Conservation (phyloP, 768 basidiomycete species). For the Trametes coccinea region DNA sequence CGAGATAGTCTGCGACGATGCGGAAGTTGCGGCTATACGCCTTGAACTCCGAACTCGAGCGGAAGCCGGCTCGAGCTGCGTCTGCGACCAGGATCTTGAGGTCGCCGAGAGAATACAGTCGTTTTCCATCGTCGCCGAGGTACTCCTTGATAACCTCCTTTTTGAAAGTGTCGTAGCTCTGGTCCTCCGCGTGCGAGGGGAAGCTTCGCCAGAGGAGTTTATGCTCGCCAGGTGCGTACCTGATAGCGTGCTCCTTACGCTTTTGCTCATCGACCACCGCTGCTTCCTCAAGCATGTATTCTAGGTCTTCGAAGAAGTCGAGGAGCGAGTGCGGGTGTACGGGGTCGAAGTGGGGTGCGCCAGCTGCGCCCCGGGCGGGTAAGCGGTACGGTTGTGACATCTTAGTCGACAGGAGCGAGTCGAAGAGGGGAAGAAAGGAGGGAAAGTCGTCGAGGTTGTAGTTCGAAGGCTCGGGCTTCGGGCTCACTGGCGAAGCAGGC, state of each 20-base stretch:
- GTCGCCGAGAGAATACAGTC: constrained; percentile 26
- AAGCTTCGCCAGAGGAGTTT: constrained; percentile 4
- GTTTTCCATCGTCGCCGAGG: too few species aligned
- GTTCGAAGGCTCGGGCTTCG: not conserved
- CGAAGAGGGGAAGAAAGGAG: not conserved
- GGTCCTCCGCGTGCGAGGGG: not conserved
- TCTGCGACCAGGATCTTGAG: constrained; percentile 27
- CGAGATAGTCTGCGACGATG: constrained; percentile 24
- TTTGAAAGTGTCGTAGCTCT: constrained; percentile 27
- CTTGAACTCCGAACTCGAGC: not conserved
- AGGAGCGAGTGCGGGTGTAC: not conserved
- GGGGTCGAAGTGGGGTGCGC: constrained; percentile 13
- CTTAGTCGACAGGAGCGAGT: not conserved
- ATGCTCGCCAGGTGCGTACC: constrained; percentile 3
- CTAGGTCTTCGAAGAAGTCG: constrained; percentile 19
- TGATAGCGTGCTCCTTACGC: constrained; percentile 3
- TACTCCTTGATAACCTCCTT: constrained; percentile 28
- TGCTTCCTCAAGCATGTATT: constrained; percentile 7
- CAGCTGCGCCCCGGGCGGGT: constrained; percentile 6
- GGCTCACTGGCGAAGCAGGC: too few species aligned
- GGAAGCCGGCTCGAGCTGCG: constrained; percentile 5
- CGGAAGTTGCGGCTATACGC: constrained; percentile 27
- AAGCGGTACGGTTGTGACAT: constrained; percentile 5
- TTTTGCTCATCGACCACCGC: not conserved
- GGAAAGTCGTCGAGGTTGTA: not conserved